Evolutionary conservation across 1,139 yeast species (phyloP), one percentile per base, ranked within the genome.

Genomic region (Yamadazyma buinensis): DNA sequence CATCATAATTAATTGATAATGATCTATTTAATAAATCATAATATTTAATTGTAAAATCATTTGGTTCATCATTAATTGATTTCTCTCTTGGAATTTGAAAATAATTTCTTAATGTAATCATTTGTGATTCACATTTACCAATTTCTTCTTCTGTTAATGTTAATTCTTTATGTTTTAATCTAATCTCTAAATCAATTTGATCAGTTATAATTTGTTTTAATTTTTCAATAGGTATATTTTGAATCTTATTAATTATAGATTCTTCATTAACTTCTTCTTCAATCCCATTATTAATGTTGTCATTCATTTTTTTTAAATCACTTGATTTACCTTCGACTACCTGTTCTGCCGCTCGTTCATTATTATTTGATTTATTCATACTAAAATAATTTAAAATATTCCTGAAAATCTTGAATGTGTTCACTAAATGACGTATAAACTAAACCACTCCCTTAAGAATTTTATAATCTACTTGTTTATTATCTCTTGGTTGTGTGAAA

Each of bases 161-260:
- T 33, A 79, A 61, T 53, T 84, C 90, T 38, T 79, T 72, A 54
- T 83, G 88, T 43, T 81, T 83, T 42, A 84, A 62, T 31, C 84
- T 57, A 12, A 84, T 79, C 53, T 84, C 94, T 36, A 83, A 56
- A 52, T 84, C 86, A 22, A 84, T 67, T 52, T 78, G 80, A 38
- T 67, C 66, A 39, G 64, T 67, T 22, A 68, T 53, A 15, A 68
- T 62, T 23, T 61, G 64, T 39, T 63, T 59, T 25, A 69, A 55
- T 36, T 64, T 57, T 8, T 61, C 64, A n/a, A 59, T 43, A 0
- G 74, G 72, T 6, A 67, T 57, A 17, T 52, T 51, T 19, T 55
- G 49, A 17, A 68, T 55, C 35, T 57, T 57, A 21, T 39, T 37
- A 26, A 37, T 33, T 11, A 33, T 23, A 18, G 29, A 28, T 19